Evolutionary conservation across 1,284 basidiomycete genomes (phyloP).

Genomic region (Melampsora larici-populina): DNA sequence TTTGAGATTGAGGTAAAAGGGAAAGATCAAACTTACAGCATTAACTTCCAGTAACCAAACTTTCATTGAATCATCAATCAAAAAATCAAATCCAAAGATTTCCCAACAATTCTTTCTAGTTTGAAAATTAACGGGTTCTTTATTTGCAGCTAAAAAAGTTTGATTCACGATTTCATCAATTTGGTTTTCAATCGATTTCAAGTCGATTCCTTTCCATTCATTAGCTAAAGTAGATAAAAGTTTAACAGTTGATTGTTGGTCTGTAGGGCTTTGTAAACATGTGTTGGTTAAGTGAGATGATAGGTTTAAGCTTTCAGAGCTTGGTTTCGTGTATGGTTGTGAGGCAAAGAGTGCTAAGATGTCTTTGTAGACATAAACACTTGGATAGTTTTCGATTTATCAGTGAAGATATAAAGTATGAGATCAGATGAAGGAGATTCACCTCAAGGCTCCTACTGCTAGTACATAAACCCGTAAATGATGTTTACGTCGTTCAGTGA

Average conservation of each 20-base stretch:
- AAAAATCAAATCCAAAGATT: slow-evolving; percentile 28
- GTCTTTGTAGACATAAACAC: slow-evolving; percentile 63
- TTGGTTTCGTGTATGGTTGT: slow-evolving; percentile 62
- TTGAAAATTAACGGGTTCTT: slow-evolving; percentile 32
- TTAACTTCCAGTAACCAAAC: slow-evolving; percentile 36
- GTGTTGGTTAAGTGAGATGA: slow-evolving; percentile 90
- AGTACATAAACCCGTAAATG: slow-evolving; percentile 92
- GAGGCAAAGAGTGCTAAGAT: slow-evolving; percentile 83
- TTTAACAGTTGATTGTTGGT: not conserved
- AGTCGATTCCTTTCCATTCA: not conserved
- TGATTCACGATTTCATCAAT: slow-evolving; percentile 1
- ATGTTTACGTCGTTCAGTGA: slow-evolving; percentile 62
- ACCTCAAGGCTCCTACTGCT: slow-evolving; percentile 59
- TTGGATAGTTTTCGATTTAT: not conserved
- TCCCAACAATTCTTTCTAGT: slow-evolving; percentile 15
- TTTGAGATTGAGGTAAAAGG: not conserved
- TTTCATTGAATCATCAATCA: slow-evolving; percentile 14
- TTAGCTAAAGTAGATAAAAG: not conserved
- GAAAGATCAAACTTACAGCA: slow-evolving; percentile 4
- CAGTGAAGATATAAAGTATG: not conserved
- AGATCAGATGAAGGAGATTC: slow-evolving; percentile 46
- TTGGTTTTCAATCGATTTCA: not conserved
- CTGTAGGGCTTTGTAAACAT: slow-evolving; percentile 65
- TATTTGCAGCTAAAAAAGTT: slow-evolving; percentile 8
- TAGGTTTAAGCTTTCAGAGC: slow-evolving; percentile 58